Base-by-base conservation (phyloP, 768 basidiomycete species). In the Coprinopsis cinerea region DNA sequence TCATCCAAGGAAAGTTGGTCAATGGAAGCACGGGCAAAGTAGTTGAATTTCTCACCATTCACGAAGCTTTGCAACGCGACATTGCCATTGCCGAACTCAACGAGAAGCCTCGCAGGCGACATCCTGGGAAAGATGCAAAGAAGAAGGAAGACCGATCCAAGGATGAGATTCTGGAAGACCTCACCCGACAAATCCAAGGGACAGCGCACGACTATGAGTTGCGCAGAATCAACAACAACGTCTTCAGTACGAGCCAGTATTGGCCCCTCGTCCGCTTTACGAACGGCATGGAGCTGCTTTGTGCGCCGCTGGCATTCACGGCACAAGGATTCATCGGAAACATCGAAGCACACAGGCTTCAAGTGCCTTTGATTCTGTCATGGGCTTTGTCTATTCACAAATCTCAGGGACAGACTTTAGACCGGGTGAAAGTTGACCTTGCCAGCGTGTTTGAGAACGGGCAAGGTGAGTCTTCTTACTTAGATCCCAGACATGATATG, bases 381-480 rank as follows among this genome's bases (percentile, higher is more conserved):
- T 93, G 89, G 90, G 89, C 89, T 0, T 68, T 92, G 64, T 83
- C 82, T 13, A 83, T 93, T 35, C 92, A 94, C 67, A 93, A 93
- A 60, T 85, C 84, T 2, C 92, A 95, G 63, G 92, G 92, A 0
- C 90, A 92, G 65, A 92, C 89, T 0, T 68, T 95, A 37, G 74
- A 81, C 39, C 72, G 86, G 42, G 87, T 92, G 52, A 88, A 85
- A 55, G 83, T 92, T 14, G 81, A 93, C 59, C 73, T 94, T 45
- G 65, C 71, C 47, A 71, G 76, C 30, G 78, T 78, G 0, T 95
- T 94, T 64, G 92, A 85, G 58, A 82, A 77, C 48, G 85, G 85
- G 0, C 82, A 89, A 79, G 85, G 83, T 80, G 50, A 28, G 64
- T 53, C 3, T 47, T 10, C 25, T 45, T 11, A 3, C 25, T 17